Percentiles rank a stretch among this genome's conserved stretches.
Evolutionary conservation across 441 rosid species (phyloP).

Genomic region (Dalechampia spathulata): DNA sequence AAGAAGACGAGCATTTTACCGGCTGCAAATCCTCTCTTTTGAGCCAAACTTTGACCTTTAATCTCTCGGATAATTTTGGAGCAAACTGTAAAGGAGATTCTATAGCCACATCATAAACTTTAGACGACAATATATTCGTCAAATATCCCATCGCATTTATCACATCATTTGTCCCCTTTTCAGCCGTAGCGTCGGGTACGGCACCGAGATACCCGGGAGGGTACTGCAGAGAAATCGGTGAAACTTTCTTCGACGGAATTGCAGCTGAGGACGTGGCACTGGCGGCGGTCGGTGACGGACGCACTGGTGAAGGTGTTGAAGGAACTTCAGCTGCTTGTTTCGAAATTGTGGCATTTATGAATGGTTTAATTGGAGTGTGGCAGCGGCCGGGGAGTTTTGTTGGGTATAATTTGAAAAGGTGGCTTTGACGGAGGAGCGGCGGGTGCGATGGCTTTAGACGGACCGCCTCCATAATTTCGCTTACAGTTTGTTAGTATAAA

Average conservation of each 20-base stretch:
- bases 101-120: constrained; percentile 79
- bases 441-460: constrained; percentile 11
- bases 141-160: constrained; percentile 62
- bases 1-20: constrained; percentile 31
- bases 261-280: neutral
- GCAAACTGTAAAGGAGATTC: constrained; percentile 84
- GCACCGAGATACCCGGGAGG: constrained; percentile 84
- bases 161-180: constrained; percentile 22
- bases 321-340: constrained; percentile 32
- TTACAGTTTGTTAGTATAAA: no score
- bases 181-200: constrained; percentile 40
- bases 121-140: constrained; percentile 70
- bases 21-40: constrained; percentile 96
- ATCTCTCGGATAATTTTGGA: constrained; percentile 57
- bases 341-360: constrained; percentile 28
- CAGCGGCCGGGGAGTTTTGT: neutral
- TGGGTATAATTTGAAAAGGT: neutral
- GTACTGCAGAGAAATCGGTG: constrained; percentile 59
- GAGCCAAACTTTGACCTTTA: constrained; percentile 64
- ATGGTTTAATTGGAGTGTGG: constrained; percentile 7
- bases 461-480: constrained; percentile 34
- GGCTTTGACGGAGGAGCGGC: constrained; percentile 10
- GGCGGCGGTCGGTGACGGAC: constrained; percentile 11
- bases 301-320: constrained; percentile 22
- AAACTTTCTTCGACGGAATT: constrained; percentile 23